Base-by-base conservation (phyloP, 1,139 yeast genomes). In the Taphrina wiesneri region DNA sequence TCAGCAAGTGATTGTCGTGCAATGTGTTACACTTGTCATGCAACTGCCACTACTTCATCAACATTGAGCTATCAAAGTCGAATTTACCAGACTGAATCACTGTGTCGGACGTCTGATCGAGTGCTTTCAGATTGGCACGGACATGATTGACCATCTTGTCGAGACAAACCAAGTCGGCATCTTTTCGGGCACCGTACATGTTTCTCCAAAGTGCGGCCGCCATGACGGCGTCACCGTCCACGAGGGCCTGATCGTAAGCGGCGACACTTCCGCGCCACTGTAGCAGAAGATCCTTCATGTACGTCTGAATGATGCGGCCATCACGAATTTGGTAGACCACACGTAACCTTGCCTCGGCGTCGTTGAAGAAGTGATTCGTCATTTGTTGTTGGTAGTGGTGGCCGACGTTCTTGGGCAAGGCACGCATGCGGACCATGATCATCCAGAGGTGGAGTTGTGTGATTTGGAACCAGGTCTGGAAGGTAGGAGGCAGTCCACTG, bases 391-490 rank as follows among this genome's bases (percentile, higher is more conserved):
- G 97, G 77, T 92, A 93, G 75, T 88, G 88, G 71, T 85, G 85
- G 49, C 97, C 95, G 74, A 90, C 86, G 74, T 89, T 87, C 75
- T 87, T 87, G 0, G 98, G 98, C 87, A 95, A 82, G 21, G 96
- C 96, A 75, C 99, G 85, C 97, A 93, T 91, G 74, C 99, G 85
- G 17, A 90, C 96, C 72, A 88, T 87, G 64, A 93, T 80, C 74
- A 93, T 86, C 99, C 99, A 93, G 70, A 90, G 86, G 76, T 93
- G 99, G 71, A 93, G 81, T 2, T 88, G 82, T 4, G 96, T 88
- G 71, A 93, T 88, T 77, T 92, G 98, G 75, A 87, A 92, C 96
- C 97, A 93, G 77, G 91, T 96, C 28, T 93, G 85, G 74, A 92
- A 93, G 0, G 97, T 87, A 74, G 83, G 82, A 25, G 97, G 97